Percentiles rank a stretch among this genome's conserved stretches.
Evolutionary conservation across 1,284 basidiomycete species (phyloP).

Genomic region (Fistulinella cinereoalba): DNA sequence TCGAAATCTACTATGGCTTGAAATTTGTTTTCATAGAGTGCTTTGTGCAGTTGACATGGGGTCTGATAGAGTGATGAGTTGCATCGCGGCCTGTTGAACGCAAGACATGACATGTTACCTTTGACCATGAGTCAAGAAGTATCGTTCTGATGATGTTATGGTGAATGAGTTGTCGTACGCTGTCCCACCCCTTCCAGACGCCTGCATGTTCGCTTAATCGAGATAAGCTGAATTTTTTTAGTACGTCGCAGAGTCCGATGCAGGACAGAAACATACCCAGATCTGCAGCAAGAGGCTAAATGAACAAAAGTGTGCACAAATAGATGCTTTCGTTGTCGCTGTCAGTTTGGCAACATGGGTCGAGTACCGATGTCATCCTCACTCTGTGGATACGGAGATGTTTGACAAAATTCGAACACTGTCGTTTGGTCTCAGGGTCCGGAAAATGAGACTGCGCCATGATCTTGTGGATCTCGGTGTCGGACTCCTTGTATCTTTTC

Average conservation of each 20-base stretch:
- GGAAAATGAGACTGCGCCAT: conserved; percentile 6
- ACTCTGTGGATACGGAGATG: conserved; percentile 25
- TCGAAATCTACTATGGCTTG: conserved; percentile 17
- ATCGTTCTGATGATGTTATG: conserved; percentile 13
- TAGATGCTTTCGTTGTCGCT: conserved; percentile 20
- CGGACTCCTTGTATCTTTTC: not conserved
- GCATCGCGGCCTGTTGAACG: not conserved
- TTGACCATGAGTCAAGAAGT: conserved; percentile 8
- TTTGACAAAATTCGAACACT: conserved; percentile 11
- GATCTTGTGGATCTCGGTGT: conserved; percentile 4
- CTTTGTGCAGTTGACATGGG: conserved; percentile 11
- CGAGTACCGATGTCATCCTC: not conserved
- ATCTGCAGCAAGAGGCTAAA: conserved; percentile 13
- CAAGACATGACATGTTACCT: conserved; percentile 12
- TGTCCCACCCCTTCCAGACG: conserved; percentile 16
- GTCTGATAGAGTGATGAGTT: conserved; percentile 11
- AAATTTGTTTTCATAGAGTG: conserved; percentile 1
- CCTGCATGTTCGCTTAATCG: conserved; percentile 6
- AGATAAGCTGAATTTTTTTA: conserved; percentile 1
- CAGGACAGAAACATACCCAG: conserved; percentile 4
- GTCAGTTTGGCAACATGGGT: conserved; percentile 5
- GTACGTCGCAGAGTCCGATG: not conserved
- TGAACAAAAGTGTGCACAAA: conserved; percentile 28
- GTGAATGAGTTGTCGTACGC: conserved; percentile 19
- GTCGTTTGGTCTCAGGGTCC: not conserved